A percentile compares a stretch with the other conserved stretches of the same genome.
phyloP scores from a whole-genome alignment of 2,329 filamentous ascomycete species.

The Arthrobotrys entomopaga region DNA sequence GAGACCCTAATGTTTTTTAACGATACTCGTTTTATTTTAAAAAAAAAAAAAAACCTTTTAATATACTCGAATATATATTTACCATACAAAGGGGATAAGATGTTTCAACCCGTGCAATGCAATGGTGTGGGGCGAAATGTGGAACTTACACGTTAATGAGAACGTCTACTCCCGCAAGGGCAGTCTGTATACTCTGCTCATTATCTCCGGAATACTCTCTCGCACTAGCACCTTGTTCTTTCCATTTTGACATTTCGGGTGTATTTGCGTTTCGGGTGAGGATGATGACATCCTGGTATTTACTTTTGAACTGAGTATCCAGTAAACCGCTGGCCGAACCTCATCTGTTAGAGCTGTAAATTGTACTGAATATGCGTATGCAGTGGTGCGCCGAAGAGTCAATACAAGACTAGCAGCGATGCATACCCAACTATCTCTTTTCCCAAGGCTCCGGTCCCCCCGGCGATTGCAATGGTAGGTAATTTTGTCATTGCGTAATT shows the following conservation, averaged over 20 bases:
- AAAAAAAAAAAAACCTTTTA: background rate
- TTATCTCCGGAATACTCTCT: slow-evolving; percentile 37
- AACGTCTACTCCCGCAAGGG: slow-evolving; percentile 60
- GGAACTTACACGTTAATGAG: slow-evolving; percentile 60
- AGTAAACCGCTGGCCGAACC: slow-evolving; percentile 28
- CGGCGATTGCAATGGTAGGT: slow-evolving; percentile 42
- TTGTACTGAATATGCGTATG: no score
- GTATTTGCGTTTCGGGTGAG: slow-evolving; percentile 30
- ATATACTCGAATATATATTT: no score
- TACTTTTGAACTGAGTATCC: slow-evolving; percentile 37
- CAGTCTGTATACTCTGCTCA: slow-evolving; percentile 55
- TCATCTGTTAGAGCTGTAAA: background rate
- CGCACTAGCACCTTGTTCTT: slow-evolving; percentile 16
- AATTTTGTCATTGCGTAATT: slow-evolving; percentile 17
- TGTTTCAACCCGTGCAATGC: no score
- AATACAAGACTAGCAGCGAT: slow-evolving; percentile 2
- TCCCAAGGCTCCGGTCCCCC: slow-evolving; percentile 43
- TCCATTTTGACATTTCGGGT: slow-evolving; percentile 28
- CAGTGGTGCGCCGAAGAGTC: no score
- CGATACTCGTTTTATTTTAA: background rate
- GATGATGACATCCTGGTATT: slow-evolving; percentile 49
- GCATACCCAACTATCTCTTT: slow-evolving; percentile 45
- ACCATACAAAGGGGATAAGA: no score
- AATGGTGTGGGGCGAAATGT: no score
- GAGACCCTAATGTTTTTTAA: slow-evolving; percentile 15